Evolutionary conservation across 2,329 filamentous ascomycete genomes (phyloP), one percentile per base, ranked within the genome.

Genomic region (Kalaharituber pfeilii): DNA sequence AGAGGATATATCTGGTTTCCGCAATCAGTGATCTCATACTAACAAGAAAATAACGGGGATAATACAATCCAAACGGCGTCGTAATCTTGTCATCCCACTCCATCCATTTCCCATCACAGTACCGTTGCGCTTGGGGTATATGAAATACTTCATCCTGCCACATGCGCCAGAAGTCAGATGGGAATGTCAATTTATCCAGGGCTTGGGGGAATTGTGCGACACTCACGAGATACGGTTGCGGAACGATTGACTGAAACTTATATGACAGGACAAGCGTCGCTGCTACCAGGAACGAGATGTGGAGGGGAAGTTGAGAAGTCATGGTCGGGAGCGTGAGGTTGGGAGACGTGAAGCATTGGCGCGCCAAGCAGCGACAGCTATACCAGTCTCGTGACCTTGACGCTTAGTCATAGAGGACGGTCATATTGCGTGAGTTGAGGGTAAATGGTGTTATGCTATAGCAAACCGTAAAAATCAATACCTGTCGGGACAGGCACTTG

Each of bases 1-100:
- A 69, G 5, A 71, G 60, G 20, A 70, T 50, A 59, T 73, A 73
- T 42, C 69, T 70, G 39, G 9, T 30, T 11, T 9, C 49, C 47
- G n/a, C 15, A 24, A 20, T 57, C 26, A 53, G 50, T 39, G 6
- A 44, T 3, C 4, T 20, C 8, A 11, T 9, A 1, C n/a, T 44
- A 3, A 13, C 13, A 26, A 30, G 33, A 22, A 30, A 64, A n/a
- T n/a, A n/a, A n/a, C n/a, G n/a, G n/a, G n/a, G n/a, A 62, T 53
- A 73, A 66, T 73, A 86, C 71, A 98, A 71, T 29, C 88, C 91
- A 0, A 91, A 89, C 0, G 91, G 91, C 1, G 91, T 98, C 0
- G 91, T 98, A 65, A 98, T 91, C 67, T 96, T 98, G 56, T 89
- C 82, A 68, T 98, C 88, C 91, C 91, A 98, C 54, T 85, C 74